Conservation (phyloP, 768 basidiomycete genomes). For the Candolleomyces aberdarensis region DNA sequence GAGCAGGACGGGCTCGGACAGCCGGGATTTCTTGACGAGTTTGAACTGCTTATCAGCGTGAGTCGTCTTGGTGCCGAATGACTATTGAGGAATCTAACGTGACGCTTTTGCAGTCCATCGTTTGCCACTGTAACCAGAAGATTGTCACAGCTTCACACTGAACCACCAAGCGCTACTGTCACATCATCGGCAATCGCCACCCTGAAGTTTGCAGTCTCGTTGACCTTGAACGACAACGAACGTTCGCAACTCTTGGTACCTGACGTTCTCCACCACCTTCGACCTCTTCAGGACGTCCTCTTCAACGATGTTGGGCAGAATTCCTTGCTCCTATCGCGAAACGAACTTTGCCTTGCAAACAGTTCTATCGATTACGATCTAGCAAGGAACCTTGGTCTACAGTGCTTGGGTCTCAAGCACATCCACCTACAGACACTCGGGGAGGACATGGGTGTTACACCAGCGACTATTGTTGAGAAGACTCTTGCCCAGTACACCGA, state of each 20-base stretch:
- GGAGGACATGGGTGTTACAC: conserved; percentile 41
- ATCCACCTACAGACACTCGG: conserved; percentile 25
- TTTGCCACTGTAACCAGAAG: not conserved
- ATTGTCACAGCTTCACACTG: not conserved
- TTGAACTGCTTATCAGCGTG: not conserved
- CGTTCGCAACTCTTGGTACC: conserved; percentile 32
- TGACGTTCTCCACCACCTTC: conserved; percentile 23
- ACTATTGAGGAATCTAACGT: not conserved
- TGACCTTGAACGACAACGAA: conserved; percentile 16
- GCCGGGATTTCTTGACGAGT: not conserved
- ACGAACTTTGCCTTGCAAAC: conserved; percentile 26
- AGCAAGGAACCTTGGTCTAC: conserved; percentile 26
- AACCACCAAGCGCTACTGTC: conserved; percentile 1
- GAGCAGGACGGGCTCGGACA: too few species aligned
- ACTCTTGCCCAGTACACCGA: conserved; percentile 39
- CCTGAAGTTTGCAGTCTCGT: conserved; percentile 25
- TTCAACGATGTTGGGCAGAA: conserved; percentile 42
- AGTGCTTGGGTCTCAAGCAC: conserved; percentile 31
- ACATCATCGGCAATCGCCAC: conserved; percentile 25
- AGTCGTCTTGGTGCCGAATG: not conserved
- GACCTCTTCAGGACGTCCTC: conserved; percentile 23
- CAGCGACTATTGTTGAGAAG: conserved; percentile 40
- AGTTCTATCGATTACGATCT: conserved; percentile 26
- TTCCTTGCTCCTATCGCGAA: conserved; percentile 18
- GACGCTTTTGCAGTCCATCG: not conserved